Conservation (phyloP, 805 yeast species). For the Babjeviella inositovora region DNA sequence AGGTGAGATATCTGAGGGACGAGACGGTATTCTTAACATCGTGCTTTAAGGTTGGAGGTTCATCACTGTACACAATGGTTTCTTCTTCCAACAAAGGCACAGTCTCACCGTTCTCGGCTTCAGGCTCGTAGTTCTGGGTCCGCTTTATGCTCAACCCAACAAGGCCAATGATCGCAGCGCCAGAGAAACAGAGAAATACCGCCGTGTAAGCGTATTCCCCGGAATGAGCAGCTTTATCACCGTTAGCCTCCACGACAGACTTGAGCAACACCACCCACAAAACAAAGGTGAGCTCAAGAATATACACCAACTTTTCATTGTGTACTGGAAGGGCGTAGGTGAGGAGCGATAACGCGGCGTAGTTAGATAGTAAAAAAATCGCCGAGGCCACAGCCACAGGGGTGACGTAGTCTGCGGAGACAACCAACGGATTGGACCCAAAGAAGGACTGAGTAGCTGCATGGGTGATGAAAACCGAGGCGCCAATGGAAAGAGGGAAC, state of each 20-base stretch:
- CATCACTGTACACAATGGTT: conserved; percentile 1
- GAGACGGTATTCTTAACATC: too few relatives aligned
- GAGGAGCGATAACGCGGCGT: conserved; percentile 30
- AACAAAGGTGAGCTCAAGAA: conserved; percentile 34
- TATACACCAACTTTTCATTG: conserved; percentile 41
- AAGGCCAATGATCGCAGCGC: conserved; percentile 34
- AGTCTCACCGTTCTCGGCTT: conserved; percentile 8
- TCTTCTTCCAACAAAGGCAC: conserved; percentile 13
- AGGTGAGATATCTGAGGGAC: conserved; percentile 32
- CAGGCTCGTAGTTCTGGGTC: conserved; percentile 2
- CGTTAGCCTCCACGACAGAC: conserved; percentile 27
- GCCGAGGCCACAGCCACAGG: conserved; percentile 34
- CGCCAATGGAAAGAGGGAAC: conserved; percentile 37
- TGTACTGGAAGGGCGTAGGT: conserved; percentile 25
- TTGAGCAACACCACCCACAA: conserved; percentile 40
- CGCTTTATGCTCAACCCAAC: conserved; percentile 22
- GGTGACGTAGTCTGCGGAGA: conserved; percentile 30
- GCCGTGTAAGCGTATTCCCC: conserved; percentile 36
- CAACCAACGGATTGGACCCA: conserved; percentile 25
- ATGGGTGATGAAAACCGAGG: conserved; percentile 21
- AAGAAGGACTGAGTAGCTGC: conserved; percentile 20
- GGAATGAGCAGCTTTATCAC: conserved; percentile 28
- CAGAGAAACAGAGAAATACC: conserved; percentile 25
- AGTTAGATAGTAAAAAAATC: conserved; percentile 35
- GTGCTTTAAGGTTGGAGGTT: conserved; percentile 3